Evolutionary conservation across 805 yeast genomes (phyloP), one percentile per base, ranked within the genome.

Genomic region (Cyberlindnera xylosilytica): DNA sequence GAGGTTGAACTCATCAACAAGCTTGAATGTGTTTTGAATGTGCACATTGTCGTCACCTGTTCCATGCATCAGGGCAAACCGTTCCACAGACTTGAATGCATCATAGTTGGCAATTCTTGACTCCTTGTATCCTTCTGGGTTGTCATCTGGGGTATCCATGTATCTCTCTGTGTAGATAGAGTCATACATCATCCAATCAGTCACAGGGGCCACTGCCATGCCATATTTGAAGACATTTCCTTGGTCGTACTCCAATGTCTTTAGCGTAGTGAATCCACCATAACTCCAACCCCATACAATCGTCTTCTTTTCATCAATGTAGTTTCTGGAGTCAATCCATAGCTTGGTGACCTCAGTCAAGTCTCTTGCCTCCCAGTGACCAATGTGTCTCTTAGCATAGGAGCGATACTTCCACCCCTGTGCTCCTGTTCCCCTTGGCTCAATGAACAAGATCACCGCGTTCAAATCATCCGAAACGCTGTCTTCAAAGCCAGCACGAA

Each of bases 241-340:
- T 12, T 60, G 55, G 56, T 86, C 95, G 36, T 66, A 70, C 59
- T 86, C 95, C 26, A 85, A 58, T 0, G 90, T 83, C 58, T 86
- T 86, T 40, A 86, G 63, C 0, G 91, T 81, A 8, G 82, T 70
- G 56, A 81, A 86, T 1, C 91, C 95, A 42, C 95, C 95, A 61
- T 84, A 86, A 1, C 90, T 82, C 90, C 93, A 86, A 13, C 95
- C 95, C 90, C 93, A 86, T 29, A 85, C 72, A 0, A 88, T 87
- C 4, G 83, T 76, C 43, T 68, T 68, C 1, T 71, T 66, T 3
- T 52, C 52, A 56, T 84, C 83, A 16, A 86, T 70, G 46, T 72
- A 73, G 0, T 41, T 45, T 20, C 60, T 44, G 20, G 69, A 59
- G 1, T 62, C 62, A 6, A 84, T 72, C 57, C 78, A 80, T 27